Conservation (phyloP, 2,329 filamentous ascomycete genomes). For the Fusarium sp. region DNA sequence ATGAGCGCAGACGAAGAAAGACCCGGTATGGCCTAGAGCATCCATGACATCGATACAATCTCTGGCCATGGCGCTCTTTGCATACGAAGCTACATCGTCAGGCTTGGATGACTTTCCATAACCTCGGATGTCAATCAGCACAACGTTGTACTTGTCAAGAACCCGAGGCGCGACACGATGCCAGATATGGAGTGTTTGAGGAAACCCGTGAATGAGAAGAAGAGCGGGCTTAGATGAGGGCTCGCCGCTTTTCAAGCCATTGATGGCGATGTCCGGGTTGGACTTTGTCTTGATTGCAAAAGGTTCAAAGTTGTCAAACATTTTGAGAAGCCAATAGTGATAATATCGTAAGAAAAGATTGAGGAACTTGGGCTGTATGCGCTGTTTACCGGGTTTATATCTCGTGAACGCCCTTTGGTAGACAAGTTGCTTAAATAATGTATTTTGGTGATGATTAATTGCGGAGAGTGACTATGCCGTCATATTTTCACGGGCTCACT, state of each 20-base stretch:
- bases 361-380: rapidly evolving
- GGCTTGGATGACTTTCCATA: constrained; percentile 63
- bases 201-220: constrained; percentile 63
- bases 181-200: constrained; percentile 64
- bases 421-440: constrained; percentile 6
- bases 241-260: constrained; percentile 51
- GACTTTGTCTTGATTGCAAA: constrained; percentile 52
- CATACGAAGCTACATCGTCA: constrained; percentile 48
- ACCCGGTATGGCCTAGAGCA: constrained; percentile 46
- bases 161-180: constrained; percentile 56
- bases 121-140: constrained; percentile 61
- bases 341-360: rapidly evolving
- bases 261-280: constrained; percentile 53
- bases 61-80: constrained; percentile 60
- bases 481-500: background rate
- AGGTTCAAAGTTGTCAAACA: constrained; percentile 52
- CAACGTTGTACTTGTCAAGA: constrained; percentile 51
- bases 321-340: constrained; percentile 21
- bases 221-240: constrained; percentile 51
- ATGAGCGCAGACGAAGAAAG: constrained; percentile 63
- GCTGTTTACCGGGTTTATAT: background rate
- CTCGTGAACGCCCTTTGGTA: constrained; percentile 8
- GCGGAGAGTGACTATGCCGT: constrained; percentile 13
- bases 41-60: constrained; percentile 60
- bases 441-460: background rate